Percentiles rank a stretch among this genome's conserved stretches.
These are phyloP conservation scores for Rhizopogon roseolus DNA, from an alignment of 768 basidiomycete genomes.

Conservation along the genomic window DNA sequence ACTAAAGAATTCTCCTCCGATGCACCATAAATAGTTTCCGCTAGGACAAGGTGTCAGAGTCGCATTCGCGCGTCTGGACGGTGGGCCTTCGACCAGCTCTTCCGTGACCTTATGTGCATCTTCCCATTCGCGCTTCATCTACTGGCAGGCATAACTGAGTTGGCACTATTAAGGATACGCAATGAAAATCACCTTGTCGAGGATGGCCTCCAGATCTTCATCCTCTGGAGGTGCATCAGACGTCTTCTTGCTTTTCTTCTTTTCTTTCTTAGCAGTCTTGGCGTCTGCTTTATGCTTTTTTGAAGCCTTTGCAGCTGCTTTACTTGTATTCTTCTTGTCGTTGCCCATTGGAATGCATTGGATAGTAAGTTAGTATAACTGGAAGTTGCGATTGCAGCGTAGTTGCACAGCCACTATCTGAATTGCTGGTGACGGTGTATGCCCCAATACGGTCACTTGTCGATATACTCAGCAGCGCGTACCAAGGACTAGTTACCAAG, in stretches of 20 bases:
- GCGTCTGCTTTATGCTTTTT: constrained; percentile 66
- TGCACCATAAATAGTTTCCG: constrained; percentile 78
- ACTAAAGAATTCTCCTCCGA: constrained; percentile 84
- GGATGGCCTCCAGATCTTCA: constrained; percentile 78
- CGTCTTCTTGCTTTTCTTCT: constrained; percentile 50
- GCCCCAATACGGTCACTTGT: too few species aligned
- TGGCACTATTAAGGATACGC: constrained; percentile 1
- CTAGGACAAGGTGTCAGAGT: constrained; percentile 76
- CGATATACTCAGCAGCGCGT: too few species aligned
- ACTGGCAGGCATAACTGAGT: constrained; percentile 26
- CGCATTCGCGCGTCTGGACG: constrained; percentile 78
- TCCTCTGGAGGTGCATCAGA: constrained; percentile 59
- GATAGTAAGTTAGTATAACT: too few species aligned
- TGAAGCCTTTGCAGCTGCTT: constrained; percentile 46
- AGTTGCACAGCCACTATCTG: too few species aligned
- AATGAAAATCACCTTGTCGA: constrained; percentile 57
- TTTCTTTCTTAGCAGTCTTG: constrained; percentile 67
- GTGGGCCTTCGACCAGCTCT: constrained; percentile 79
- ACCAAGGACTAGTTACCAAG: too few species aligned
- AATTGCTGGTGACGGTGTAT: too few species aligned
- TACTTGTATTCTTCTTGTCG: constrained; percentile 17
- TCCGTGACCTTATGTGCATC: constrained; percentile 78
- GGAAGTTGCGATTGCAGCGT: too few species aligned
- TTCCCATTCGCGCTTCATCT: constrained; percentile 84
- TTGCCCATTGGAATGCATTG: constrained; percentile 11